These are phyloP conservation scores for Trypanosoma congolense DNA, from an alignment of 208 protist genomes.

Conservation along the genomic window DNA sequence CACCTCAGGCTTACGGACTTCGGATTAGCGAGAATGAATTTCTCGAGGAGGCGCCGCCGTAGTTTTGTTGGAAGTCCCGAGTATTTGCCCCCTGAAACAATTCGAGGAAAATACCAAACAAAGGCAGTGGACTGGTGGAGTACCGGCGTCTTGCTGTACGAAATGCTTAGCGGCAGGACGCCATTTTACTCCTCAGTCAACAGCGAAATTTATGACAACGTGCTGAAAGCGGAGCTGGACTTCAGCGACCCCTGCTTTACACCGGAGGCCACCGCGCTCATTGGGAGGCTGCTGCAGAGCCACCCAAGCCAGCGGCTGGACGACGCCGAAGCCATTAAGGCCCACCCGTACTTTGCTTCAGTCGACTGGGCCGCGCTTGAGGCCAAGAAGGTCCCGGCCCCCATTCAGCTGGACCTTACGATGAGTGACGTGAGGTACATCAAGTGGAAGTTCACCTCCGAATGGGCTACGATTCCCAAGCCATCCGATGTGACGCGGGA, in stretches of 20 bases:
- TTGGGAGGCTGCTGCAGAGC: constrained; percentile 49
- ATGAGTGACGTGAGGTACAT: constrained; percentile 69
- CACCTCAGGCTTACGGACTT: constrained; percentile 86
- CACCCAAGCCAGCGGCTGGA: constrained; percentile 40
- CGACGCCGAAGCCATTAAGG: constrained; percentile 36
- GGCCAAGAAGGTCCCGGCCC: constrained; percentile 33
- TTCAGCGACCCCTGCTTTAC: constrained; percentile 41
- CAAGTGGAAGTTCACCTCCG: constrained; percentile 63
- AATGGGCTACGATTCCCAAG: constrained; percentile 68
- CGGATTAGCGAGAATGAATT: constrained; percentile 76
- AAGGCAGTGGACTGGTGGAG: constrained; percentile 96
- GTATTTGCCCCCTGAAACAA: constrained; percentile 90
- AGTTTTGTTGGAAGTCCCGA: constrained; percentile 89
- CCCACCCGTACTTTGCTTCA: constrained; percentile 62
- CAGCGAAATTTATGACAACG: constrained; percentile 73
- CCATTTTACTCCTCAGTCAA: constrained; percentile 91
- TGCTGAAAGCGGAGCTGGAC: constrained; percentile 49
- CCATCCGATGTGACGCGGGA: constrained; percentile 28
- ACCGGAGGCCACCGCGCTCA: constrained; percentile 49
- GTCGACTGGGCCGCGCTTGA: constrained; percentile 67
- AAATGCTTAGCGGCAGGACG: constrained; percentile 88
- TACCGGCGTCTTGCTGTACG: constrained; percentile 93
- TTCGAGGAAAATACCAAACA: constrained; percentile 85
- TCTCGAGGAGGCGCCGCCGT: constrained; percentile 49
- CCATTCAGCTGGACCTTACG: constrained; percentile 39